Evolutionary conservation across 2,329 filamentous ascomycete species (phyloP).

Genomic region (Epicoccum sorghinum): DNA sequence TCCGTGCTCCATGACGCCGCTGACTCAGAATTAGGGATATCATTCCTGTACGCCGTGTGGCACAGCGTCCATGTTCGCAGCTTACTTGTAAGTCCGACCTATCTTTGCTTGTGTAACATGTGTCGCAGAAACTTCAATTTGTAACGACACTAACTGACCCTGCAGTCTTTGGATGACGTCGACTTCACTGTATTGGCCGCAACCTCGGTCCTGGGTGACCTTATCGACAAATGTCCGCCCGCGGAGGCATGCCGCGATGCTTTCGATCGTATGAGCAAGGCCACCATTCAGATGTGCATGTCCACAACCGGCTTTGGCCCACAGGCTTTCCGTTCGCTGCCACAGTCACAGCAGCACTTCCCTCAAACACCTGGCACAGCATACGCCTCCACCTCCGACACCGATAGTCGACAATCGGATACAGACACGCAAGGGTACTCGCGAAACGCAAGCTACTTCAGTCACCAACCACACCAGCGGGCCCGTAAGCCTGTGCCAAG

Average conservation of each 20-base stretch:
- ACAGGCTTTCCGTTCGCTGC: constrained; percentile 38
- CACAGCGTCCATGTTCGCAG: constrained; percentile 89
- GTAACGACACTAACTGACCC: constrained; percentile 19
- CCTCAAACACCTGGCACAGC: constrained; percentile 28
- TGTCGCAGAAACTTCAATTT: constrained; percentile 1
- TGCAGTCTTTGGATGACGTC: constrained; percentile 85
- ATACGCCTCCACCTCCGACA: constrained; percentile 36
- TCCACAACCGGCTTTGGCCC: constrained; percentile 80
- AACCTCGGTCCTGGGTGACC: constrained; percentile 87
- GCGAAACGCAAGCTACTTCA: constrained; percentile 25
- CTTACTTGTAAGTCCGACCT: constrained; percentile 69
- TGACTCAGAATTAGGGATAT: constrained; percentile 63
- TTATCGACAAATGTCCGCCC: constrained; percentile 93
- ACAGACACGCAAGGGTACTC: constrained; percentile 41
- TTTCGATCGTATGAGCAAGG: constrained; percentile 93
- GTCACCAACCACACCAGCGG: constrained; percentile 30
- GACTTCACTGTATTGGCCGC: constrained; percentile 94
- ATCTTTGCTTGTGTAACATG: constrained; percentile 16
- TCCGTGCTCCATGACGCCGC: constrained; percentile 10
- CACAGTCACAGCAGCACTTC: constrained; percentile 25
- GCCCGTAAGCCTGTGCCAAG: constrained; percentile 55
- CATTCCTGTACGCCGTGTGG: constrained; percentile 97
- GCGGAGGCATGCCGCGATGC: constrained; percentile 94
- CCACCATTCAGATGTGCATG: constrained; percentile 93
- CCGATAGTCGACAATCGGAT: constrained; percentile 30